Evolutionary conservation across 768 basidiomycete species (phyloP).

Genomic region (Serendipita sp.): DNA sequence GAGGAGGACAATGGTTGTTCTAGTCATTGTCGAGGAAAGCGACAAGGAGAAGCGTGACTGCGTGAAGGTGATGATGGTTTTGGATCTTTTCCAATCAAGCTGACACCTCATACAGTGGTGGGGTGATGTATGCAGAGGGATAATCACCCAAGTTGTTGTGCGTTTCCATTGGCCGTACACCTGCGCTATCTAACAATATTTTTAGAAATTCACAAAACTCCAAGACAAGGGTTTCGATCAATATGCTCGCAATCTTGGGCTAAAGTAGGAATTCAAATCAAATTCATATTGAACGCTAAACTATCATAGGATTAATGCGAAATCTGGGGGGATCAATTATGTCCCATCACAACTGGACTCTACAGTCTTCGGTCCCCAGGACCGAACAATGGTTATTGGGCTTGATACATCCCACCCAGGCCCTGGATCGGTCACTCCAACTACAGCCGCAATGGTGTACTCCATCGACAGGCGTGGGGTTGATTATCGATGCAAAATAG

Average conservation of each 20-base stretch:
- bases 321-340: background rate
- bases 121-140: background rate
- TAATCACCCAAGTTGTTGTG: background rate
- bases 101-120: constrained; percentile 3
- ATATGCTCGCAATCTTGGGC: background rate
- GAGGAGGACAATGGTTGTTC: background rate
- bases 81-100: background rate
- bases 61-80: background rate
- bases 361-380: background rate
- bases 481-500: background rate
- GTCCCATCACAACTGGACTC: background rate
- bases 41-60: background rate
- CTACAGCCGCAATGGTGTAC: background rate
- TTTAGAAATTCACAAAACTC: background rate
- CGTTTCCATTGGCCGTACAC: background rate
- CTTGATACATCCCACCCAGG: background rate
- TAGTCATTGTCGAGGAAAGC: background rate
- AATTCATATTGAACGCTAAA: background rate
- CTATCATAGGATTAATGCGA: background rate
- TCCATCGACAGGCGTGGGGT: background rate
- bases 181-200: background rate
- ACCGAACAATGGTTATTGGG: background rate
- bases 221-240: background rate
- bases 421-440: background rate
- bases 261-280: background rate